Base-by-base conservation (phyloP, 495 filamentous ascomycete genomes). In the Penicillium herquei region DNA sequence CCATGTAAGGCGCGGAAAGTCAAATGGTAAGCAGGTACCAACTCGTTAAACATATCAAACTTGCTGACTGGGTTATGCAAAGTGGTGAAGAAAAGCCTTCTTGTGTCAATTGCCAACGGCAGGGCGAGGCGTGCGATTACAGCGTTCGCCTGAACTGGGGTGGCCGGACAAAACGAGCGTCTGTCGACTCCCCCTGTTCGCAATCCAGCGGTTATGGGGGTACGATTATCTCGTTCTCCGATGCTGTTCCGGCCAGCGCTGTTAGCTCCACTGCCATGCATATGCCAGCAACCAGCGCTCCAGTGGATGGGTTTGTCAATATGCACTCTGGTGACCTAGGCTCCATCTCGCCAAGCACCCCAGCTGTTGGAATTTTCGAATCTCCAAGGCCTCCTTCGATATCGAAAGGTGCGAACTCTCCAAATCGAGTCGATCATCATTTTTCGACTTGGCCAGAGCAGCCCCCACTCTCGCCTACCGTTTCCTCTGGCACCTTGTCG, bases 121-220 rank as follows among this genome's bases (percentile, higher is more conserved):
- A 86, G 61, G 86, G 85, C 44, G 89, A 93, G 65, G 71, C 74
- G 30, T 96, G 91, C 72, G 91, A 96, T 70, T 96, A 94, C 73
- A 90, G 85, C 67, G 88, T 94, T 65, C 79, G 87, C 14, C 72
- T 95, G 59, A 93, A 92, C 61, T 94, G 91, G 91, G 88, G 87
- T 52, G 89, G 90, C 33, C 78, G 89, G 30, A 73, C 74, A 5
- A 79, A 78, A 55, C 68, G 74, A 50, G 46, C 68, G 8, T 70
- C 71, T 5, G 64, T 72, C 40, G 73, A 71, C 46, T 76, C 73
- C 7, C 69, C 73, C 4, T 57, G 48, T 32, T 70, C 72, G 12
- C 67, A 69, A 37, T 68, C 71, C n/a, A 70, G 59, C 61, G 62
- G 64, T 37, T 67, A 67, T 54, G 61, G 52, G 2, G 62, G 55